Evolutionary conservation across 1,139 yeast genomes (phyloP), one percentile per base, ranked within the genome.

Genomic region (Yamadazyma diddensiae): DNA sequence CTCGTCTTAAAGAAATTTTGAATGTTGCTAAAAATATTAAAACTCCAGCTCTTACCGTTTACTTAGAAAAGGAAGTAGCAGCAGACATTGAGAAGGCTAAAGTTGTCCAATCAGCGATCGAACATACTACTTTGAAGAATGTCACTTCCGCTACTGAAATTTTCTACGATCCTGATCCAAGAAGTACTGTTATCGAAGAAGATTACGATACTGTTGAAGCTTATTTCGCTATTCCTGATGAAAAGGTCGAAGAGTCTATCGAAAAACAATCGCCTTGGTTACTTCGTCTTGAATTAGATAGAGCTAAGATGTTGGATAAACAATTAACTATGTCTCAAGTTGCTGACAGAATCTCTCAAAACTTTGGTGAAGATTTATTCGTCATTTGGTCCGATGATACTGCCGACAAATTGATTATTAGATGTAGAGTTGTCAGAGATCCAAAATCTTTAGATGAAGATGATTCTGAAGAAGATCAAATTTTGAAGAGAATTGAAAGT

Each of bases 331-430:
- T 94, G 97, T 87, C 95, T 42, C 97, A 92, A 67, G 98, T 94
- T 37, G 97, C 98, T 21, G 95, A 88, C 50, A 88, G 84, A 70
- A 94, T 94, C 43, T 83, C 92, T 41, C 92, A 84, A 53, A 84
- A 87, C 46, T 94, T 92, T 59, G 95, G 92, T 37, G 95, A 88
- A 52, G 97, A 92, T 63, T 69, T 92, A 65, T 92, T 90, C 53
- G 96, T 94, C 32, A 92, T 94, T 55, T 94, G 98, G 98, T 88
- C 97, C 30, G 98, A 94, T 70, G 99, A 94, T 70, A 90, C 94
- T 52, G 97, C 97, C 28, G 97, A 92, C 49, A 90, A 88, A 61
- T 81, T 94, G 63, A 82, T 92, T 43, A 84, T 94, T 48, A 94
- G 99, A 73, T 92, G 98, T 73, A 85, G 99, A 71, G 95, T 94